Evolutionary conservation across 768 basidiomycete species (phyloP).

Genomic region (Tricholoma matsutake): DNA sequence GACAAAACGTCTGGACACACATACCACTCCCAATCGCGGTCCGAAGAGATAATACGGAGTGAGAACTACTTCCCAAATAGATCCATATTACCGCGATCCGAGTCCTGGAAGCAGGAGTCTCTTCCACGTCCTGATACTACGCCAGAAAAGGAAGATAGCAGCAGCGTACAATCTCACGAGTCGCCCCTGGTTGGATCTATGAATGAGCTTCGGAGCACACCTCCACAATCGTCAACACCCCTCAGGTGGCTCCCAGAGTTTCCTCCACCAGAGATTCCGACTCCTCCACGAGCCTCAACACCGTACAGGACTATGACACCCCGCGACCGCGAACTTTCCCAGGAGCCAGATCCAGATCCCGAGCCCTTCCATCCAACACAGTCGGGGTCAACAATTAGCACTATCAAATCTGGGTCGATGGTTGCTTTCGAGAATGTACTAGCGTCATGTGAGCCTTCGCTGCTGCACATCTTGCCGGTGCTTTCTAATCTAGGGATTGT

Average conservation of each 20-base stretch:
- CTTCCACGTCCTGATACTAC: slow-evolving; percentile 18
- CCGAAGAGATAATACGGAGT: background rate
- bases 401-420: slow-evolving; percentile 33
- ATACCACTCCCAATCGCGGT: slow-evolving; percentile 8
- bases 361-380: slow-evolving; percentile 36
- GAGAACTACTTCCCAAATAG: background rate
- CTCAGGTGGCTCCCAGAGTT: slow-evolving; percentile 7
- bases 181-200: background rate
- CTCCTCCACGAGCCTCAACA: slow-evolving; percentile 16
- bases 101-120: slow-evolving; percentile 17
- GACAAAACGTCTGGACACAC: slow-evolving; percentile 9
- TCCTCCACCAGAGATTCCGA: slow-evolving; percentile 1
- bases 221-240: slow-evolving; percentile 12
- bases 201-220: slow-evolving; percentile 4
- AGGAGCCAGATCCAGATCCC: background rate
- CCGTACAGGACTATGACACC: slow-evolving; percentile 10
- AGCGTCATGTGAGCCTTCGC: slow-evolving; percentile 59
- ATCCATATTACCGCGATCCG: background rate
- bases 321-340: background rate
- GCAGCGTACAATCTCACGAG: background rate
- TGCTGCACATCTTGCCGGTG: slow-evolving; percentile 58
- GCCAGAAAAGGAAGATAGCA: background rate
- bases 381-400: slow-evolving; percentile 42
- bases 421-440: slow-evolving; percentile 53
- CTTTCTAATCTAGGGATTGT: slow-evolving; percentile 58